These are phyloP conservation scores for Starmera pachycereana DNA, from an alignment of 805 yeast species.

Conservation along the genomic window DNA sequence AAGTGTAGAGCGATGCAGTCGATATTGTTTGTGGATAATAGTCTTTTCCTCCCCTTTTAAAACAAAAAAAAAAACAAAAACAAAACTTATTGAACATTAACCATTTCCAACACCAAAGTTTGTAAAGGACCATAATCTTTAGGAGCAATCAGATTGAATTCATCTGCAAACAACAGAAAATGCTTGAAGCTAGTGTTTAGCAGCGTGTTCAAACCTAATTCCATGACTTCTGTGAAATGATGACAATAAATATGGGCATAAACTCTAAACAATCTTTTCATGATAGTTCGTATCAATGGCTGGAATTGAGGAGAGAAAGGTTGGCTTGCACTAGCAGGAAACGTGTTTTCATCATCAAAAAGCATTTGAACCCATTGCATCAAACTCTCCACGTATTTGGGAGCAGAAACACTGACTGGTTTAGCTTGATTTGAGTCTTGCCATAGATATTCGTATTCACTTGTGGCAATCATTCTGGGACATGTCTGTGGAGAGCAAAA, in stretches of 20 bases:
- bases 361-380: conserved; percentile 95
- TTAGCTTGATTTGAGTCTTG: conserved; percentile 62
- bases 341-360: conserved; percentile 80
- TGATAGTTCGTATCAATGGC: conserved; percentile 69
- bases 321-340: conserved; percentile 86
- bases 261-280: conserved; percentile 85
- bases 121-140: conserved; percentile 90
- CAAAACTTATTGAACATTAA: conserved; percentile 4
- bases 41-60: too few species aligned
- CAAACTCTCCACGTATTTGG: conserved; percentile 85
- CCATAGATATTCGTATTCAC: conserved; percentile 95
- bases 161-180: conserved; percentile 77
- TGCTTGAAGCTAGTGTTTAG: conserved; percentile 92
- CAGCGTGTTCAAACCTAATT: conserved; percentile 85
- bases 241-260: conserved; percentile 98
- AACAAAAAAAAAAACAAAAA: too few species aligned
- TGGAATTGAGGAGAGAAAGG: conserved; percentile 84
- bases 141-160: conserved; percentile 64
- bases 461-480: conserved; percentile 96
- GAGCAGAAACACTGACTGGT: conserved; percentile 87
- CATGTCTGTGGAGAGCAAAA: conserved; percentile 93
- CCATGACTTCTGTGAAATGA: conserved; percentile 92
- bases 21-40: too few species aligned
- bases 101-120: conserved; percentile 53
- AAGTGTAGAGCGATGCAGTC: too few species aligned